phyloP scores from a whole-genome alignment of 148 eudicot genomes.

The Fallopia convolvulus region DNA sequence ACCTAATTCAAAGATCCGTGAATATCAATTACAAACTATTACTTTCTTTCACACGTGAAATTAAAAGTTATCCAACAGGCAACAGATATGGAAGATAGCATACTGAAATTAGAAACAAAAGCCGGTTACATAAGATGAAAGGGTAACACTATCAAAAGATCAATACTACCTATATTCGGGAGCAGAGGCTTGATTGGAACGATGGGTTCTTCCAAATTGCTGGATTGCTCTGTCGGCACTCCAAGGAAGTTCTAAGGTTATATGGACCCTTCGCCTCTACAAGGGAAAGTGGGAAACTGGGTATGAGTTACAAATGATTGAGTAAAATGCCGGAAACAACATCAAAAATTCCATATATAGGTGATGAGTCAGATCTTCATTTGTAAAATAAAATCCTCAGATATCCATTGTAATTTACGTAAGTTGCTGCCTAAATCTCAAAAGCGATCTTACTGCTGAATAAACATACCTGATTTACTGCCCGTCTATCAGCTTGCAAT shows the following conservation, averaged over 20 bases:
- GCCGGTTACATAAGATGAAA: neutral
- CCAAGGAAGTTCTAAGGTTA: constrained; percentile 97
- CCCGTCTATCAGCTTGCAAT: constrained; percentile 97
- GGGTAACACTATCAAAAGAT: neutral
- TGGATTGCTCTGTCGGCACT: constrained; percentile 99
- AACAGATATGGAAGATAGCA: neutral
- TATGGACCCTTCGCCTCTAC: constrained; percentile 92
- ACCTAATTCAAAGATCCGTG: neutral
- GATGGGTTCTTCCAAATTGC: constrained; percentile 97
- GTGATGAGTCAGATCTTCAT: constrained; percentile 11
- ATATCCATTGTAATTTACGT: neutral
- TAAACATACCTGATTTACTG: constrained; percentile 64
- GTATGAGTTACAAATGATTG: constrained; percentile 1
- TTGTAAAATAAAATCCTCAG: neutral
- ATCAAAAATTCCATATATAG: neutral
- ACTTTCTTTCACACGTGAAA: neutral
- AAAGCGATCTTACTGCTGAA: neutral
- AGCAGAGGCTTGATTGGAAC: constrained; percentile 98
- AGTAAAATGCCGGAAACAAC: neutral
- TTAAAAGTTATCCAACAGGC: neutral
- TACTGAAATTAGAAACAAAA: neutral
- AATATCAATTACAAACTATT: neutral
- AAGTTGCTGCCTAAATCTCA: neutral
- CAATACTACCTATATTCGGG: constrained; percentile 78
- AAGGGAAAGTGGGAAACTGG: constrained; percentile 1